phyloP scores from a whole-genome alignment of 371 early-diverging fungal genomes.

The Conidiobolus incongruus region DNA sequence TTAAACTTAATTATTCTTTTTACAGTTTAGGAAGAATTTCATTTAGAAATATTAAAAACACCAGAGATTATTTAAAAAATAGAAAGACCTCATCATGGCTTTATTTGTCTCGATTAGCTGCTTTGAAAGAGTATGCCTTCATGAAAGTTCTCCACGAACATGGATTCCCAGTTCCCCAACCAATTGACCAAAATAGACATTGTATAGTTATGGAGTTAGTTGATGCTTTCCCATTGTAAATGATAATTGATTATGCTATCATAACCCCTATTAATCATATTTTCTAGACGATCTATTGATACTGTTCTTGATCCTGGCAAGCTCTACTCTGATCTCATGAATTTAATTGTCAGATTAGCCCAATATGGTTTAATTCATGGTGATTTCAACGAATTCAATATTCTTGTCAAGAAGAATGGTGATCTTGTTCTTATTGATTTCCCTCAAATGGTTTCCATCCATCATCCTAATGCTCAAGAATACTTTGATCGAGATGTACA shows the following conservation, averaged over 20 bases:
- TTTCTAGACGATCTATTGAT: constrained; percentile 49
- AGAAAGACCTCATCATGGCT: constrained; percentile 91
- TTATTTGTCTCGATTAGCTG: constrained; percentile 91
- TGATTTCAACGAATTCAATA: constrained; percentile 99
- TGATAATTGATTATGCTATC: neutral
- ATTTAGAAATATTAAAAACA: constrained; percentile 94
- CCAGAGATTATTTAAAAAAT: constrained; percentile 87
- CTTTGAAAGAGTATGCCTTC: constrained; percentile 92
- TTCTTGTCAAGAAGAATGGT: constrained; percentile 71
- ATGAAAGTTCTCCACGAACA: constrained; percentile 84
- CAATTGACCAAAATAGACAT: constrained; percentile 88
- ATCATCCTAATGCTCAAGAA: constrained; percentile 83
- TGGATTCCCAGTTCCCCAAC: constrained; percentile 90
- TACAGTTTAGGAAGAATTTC: constrained; percentile 85
- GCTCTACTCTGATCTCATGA: constrained; percentile 84
- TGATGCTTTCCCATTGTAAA: constrained; percentile 78
- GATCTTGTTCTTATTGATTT: constrained; percentile 94
- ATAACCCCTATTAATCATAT: constrained; percentile 2
- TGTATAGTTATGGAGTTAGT: constrained; percentile 94
- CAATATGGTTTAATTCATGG: constrained; percentile 96
- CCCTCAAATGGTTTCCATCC: constrained; percentile 97
- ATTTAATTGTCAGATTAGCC: constrained; percentile 85
- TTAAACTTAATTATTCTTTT: constrained; percentile 7
- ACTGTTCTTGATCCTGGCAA: constrained; percentile 71
- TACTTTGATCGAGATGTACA: constrained; percentile 97